These are phyloP conservation scores for Linderniella brevidens DNA, from an alignment of 257 asterid genomes.

Conservation along the genomic window DNA sequence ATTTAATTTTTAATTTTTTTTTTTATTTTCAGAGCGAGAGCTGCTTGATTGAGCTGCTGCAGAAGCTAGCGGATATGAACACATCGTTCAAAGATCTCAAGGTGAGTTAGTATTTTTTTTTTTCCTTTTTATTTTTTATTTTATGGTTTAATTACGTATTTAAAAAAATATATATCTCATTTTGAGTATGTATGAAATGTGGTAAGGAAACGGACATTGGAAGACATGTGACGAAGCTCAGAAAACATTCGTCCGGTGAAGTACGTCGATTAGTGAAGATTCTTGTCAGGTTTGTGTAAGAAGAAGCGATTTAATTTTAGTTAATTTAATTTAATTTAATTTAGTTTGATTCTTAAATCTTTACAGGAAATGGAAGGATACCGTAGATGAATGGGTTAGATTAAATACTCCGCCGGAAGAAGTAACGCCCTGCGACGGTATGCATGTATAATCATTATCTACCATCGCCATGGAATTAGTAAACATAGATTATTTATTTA, in stretches of 20 bases:
- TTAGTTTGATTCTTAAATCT: not conserved
- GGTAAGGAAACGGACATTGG: constrained; percentile 38
- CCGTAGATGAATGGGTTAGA: constrained; percentile 47
- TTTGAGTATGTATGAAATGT: not conserved
- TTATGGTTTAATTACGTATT: not conserved
- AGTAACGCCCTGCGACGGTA: constrained; percentile 16
- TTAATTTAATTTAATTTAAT: constrained; percentile 1
- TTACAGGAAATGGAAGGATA: constrained; percentile 41
- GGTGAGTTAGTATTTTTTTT: constrained; percentile 11
- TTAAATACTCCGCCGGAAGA: constrained; percentile 17
- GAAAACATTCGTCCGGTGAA: constrained; percentile 37
- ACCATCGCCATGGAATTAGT: not conserved
- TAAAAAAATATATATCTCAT: not conserved
- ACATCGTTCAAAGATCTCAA: constrained; percentile 30
- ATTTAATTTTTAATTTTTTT: constrained; percentile 1
- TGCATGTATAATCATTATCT: constrained; percentile 6
- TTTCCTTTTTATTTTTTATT: not conserved
- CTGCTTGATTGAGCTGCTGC: constrained; percentile 25
- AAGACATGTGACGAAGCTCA: constrained; percentile 24
- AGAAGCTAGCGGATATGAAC: constrained; percentile 29
- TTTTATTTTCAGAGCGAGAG: constrained; percentile 16
- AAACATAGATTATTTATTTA: too few relatives aligned
- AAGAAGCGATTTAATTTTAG: too few relatives aligned
- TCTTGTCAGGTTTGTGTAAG: constrained; percentile 26
- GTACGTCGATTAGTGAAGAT: constrained; percentile 32